phyloP scores from a whole-genome alignment of 73 alveolate genomes.

The Blepharisma japonicum region DNA sequence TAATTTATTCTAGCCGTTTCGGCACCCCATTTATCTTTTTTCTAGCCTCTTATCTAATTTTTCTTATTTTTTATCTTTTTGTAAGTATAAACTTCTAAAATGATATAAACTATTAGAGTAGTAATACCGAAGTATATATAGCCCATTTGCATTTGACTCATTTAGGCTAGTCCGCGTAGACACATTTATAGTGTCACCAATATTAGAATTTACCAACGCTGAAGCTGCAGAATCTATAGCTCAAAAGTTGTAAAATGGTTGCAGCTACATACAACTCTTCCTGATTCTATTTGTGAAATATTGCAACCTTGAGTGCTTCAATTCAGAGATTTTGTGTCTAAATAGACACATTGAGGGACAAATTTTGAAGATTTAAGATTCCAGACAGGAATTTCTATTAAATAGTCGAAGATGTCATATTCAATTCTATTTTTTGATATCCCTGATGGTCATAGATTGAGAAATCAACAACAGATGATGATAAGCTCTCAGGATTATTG shows the following conservation, averaged over 20 bases:
- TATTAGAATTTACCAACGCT: background rate
- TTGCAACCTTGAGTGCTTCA: constrained; percentile 16
- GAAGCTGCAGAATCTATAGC: background rate
- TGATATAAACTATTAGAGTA: background rate
- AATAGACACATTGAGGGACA: no score
- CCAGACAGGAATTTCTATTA: no score
- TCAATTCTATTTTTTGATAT: no score
- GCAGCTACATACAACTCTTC: background rate
- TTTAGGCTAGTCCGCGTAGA: background rate
- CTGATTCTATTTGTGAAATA: background rate
- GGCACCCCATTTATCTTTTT: no score
- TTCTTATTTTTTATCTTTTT: constrained; percentile 13
- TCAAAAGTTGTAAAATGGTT: background rate
- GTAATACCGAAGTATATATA: background rate
- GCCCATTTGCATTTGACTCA: constrained; percentile 15
- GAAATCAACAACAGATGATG: no score
- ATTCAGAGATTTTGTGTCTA: no score
- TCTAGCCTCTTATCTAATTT: no score
- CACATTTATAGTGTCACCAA: background rate
- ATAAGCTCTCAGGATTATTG: no score
- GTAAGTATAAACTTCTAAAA: background rate
- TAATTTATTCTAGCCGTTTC: no score
- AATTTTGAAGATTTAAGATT: no score
- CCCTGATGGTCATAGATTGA: no score
- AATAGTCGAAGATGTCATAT: no score